These are phyloP conservation scores for Chaetomium sp. DNA, from an alignment of 2,329 filamentous ascomycete species.

Conservation along the genomic window DNA sequence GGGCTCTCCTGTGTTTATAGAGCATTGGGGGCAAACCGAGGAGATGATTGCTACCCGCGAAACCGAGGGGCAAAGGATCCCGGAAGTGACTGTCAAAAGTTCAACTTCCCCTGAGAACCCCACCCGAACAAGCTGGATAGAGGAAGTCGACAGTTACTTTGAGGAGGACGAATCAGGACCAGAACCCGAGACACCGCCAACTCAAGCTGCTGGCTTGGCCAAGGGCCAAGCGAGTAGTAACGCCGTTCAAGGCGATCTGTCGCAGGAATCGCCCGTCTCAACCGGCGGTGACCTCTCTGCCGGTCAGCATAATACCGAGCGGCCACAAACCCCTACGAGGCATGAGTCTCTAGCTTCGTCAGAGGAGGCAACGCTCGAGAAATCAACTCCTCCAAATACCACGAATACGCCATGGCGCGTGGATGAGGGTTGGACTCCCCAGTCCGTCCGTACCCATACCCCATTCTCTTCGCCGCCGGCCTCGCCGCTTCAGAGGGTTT, in stretches of 20 bases:
- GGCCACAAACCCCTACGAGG: conserved; percentile 27
- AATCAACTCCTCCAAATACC: conserved; percentile 38
- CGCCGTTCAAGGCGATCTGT: neutral
- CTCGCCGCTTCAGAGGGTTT: conserved; percentile 37
- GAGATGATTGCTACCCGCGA: neutral
- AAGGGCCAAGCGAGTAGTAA: neutral
- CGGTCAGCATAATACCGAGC: conserved; percentile 38
- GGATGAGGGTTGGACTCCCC: conserved; percentile 40
- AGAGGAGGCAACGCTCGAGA: conserved; percentile 28
- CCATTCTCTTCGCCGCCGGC: conserved; percentile 42
- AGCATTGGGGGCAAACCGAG: neutral
- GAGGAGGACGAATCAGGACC: neutral
- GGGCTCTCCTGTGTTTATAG: neutral
- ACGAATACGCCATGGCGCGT: conserved; percentile 41
- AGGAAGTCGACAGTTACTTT: conserved; percentile 20
- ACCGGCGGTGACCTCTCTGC: conserved; percentile 31
- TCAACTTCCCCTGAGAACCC: neutral
- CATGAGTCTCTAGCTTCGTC: conserved; percentile 12
- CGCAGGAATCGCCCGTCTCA: conserved; percentile 16
- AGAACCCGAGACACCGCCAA: conserved; percentile 13
- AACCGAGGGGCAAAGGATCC: neutral
- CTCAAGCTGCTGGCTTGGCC: too few relatives aligned
- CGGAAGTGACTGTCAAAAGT: neutral
- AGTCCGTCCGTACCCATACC: conserved; percentile 42
- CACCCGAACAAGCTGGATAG: neutral